These are phyloP conservation scores for Thraustochytrium striatum DNA, from an alignment of 352 stramenopile genomes.

Conservation along the genomic window DNA sequence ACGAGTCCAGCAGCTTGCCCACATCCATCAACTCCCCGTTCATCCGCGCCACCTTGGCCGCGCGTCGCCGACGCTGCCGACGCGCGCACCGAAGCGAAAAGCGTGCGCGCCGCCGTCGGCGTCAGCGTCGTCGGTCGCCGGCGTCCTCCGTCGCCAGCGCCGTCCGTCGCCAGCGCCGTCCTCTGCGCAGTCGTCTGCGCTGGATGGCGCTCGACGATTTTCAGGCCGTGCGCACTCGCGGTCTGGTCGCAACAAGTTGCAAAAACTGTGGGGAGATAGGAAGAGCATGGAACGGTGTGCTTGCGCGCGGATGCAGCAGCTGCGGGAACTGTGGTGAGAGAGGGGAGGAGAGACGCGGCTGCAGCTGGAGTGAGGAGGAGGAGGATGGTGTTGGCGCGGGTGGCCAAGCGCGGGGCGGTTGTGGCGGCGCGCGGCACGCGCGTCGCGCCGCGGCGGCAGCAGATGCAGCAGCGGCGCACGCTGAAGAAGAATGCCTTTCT, in stretches of 20 bases:
- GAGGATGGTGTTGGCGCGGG: too few relatives aligned
- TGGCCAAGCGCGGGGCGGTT: neutral
- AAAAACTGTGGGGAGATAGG: neutral
- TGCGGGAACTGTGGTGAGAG: neutral
- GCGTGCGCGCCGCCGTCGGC: neutral
- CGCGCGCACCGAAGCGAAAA: neutral
- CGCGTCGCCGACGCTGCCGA: neutral
- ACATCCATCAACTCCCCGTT: neutral
- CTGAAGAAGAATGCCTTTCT: neutral
- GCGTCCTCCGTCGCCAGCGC: neutral
- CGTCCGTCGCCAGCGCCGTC: neutral
- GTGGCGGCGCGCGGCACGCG: too few relatives aligned
- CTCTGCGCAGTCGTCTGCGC: neutral
- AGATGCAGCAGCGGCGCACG: neutral
- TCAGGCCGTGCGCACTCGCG: neutral
- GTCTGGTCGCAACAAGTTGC: neutral
- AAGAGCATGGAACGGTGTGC: neutral
- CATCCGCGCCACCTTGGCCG: neutral
- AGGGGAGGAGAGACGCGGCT: neutral
- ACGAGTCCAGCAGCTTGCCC: neutral
- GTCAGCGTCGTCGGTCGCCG: neutral
- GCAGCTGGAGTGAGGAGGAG: neutral
- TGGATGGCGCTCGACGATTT: neutral
- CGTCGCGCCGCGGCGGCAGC: neutral
- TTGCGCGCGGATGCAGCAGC: neutral